Evolutionary conservation across 768 basidiomycete species (phyloP).

Genomic region (Collybia sp.): DNA sequence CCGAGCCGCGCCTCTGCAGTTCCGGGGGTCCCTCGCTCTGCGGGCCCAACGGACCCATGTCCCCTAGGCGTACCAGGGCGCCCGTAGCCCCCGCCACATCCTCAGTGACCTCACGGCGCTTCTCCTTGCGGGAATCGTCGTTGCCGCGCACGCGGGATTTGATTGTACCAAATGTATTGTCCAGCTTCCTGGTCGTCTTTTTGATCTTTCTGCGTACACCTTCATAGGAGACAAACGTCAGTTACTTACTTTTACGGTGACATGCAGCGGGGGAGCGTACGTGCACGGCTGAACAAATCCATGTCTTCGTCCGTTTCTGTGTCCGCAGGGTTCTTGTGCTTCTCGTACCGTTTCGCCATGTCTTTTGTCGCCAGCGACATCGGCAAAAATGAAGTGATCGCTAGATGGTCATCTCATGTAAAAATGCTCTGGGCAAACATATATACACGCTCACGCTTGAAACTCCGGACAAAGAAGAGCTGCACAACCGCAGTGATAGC

Average conservation of each 20-base stretch:
- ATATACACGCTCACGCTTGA: constrained; percentile 28
- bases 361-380: constrained; percentile 61
- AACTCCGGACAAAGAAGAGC: constrained; percentile 30
- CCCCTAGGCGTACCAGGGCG: too few relatives aligned
- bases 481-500: constrained; percentile 46
- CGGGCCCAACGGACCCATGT: too few relatives aligned
- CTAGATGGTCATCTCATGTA: constrained; percentile 18
- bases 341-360: constrained; percentile 37
- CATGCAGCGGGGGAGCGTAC: constrained; percentile 16
- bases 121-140: constrained; percentile 5
- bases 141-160: constrained; percentile 22
- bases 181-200: constrained; percentile 17
- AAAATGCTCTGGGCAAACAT: neutral
- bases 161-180: constrained; percentile 23
- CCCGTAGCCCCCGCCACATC: too few relatives aligned
- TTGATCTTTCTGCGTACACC: constrained; percentile 24
- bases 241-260: too few relatives aligned
- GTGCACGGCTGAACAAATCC: constrained; percentile 30
- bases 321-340: constrained; percentile 16
- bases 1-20: neutral
- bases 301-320: constrained; percentile 20
- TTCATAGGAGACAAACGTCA: neutral
- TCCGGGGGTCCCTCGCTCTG: neutral
- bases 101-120: neutral
- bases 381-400: constrained; percentile 49